Evolutionary conservation across 495 filamentous ascomycete species (phyloP), one percentile per base, ranked within the genome.

Genomic region (Penicillium nucicola): DNA sequence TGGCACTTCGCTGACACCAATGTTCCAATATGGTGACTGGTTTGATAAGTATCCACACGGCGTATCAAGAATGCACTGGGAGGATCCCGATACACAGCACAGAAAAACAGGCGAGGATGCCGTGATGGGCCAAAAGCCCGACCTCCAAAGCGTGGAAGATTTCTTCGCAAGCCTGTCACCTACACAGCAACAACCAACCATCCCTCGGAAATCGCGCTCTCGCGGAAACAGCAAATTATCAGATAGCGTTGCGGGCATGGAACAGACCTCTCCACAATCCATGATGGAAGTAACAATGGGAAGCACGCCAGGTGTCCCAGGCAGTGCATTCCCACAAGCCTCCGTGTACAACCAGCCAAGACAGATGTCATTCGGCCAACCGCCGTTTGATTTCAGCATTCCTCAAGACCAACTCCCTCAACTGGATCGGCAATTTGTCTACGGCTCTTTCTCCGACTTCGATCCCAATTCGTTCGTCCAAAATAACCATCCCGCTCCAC

Each of bases 1-100:
- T 33, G 83, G 82, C 17, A 81, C 55, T 15, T 53, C 62, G 3
- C 50, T 69, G 10, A 70, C 80, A 1, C 70, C 74, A 11, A 89
- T 96, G 65, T 92, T 96, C 72, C 92, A 97, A 62, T 98, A 97
- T 58, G 92, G 92, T 31, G 93, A 98, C 67, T 98, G 93, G 93
- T 97, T 97, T 61, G 84, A 92, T 62, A 85, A 89, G 56, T 97
- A 97, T 70, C 93, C 93, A 1, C 89, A 93, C 58, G 93, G 93
- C 10, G 89, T 97, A 17, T 88, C 89, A 22, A 79, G 86, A 45
- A 76, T 85, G 9, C 87, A 93, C 66, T 93, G 87, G 69, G 87
- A 92, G 55, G 89, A 92, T 53, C 85, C 89, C 0, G 84, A 84
- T 32, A 70, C 75, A 1, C 78, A 80, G 74, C 80, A 64, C 64